Conservation (phyloP, 2,329 filamentous ascomycete species). For the Venturia pyrina region DNA sequence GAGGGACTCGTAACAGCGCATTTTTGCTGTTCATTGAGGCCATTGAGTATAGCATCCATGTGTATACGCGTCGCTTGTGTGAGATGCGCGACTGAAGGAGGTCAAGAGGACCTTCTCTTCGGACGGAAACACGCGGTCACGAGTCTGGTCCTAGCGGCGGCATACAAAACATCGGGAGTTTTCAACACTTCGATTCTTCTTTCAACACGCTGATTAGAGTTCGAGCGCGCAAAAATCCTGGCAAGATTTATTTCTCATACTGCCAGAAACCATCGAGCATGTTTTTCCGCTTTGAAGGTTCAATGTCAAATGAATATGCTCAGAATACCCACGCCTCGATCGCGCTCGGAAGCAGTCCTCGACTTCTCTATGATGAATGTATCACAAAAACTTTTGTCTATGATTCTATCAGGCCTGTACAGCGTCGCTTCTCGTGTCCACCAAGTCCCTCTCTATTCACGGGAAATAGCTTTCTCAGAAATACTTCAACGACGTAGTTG, state of each 20-base stretch:
- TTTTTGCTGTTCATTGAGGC: slow-evolving; percentile 55
- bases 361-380: too few species aligned
- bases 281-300: too few species aligned
- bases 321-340: too few species aligned
- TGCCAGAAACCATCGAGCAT: not conserved
- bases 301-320: too few species aligned
- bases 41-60: slow-evolving; percentile 48
- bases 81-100: not conserved
- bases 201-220: not conserved
- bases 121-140: not conserved
- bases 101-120: not conserved
- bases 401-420: too few species aligned
- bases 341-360: too few species aligned
- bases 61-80: not conserved
- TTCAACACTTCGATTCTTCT: not conserved
- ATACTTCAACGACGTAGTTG: too few species aligned
- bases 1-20: slow-evolving; percentile 54
- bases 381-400: too few species aligned
- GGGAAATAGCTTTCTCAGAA: too few species aligned
- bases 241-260: not conserved
- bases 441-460: too few species aligned
- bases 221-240: not conserved
- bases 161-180: not conserved
- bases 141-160: not conserved
- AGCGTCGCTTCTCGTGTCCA: too few species aligned